These are phyloP conservation scores for Phialemoniopsis sp. DNA, from an alignment of 2,329 filamentous ascomycete genomes.

Conservation along the genomic window DNA sequence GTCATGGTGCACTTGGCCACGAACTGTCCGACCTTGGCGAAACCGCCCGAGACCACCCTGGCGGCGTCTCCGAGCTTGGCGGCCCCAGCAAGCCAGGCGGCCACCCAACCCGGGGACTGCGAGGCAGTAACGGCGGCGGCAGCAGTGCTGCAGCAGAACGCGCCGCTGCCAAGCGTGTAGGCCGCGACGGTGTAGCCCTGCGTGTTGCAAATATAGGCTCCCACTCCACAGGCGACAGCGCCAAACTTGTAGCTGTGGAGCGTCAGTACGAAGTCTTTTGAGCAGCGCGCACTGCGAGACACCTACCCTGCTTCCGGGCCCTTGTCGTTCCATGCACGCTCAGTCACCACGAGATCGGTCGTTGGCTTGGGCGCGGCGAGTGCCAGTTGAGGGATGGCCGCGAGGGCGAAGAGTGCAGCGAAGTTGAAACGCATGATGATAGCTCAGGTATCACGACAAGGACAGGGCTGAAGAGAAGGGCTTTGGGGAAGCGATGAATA, in stretches of 20 bases:
- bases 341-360: no score
- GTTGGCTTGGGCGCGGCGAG: neutral
- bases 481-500: neutral
- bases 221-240: conserved; percentile 1
- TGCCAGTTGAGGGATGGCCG: conserved; percentile 1
- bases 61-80: neutral
- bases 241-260: conserved; percentile 3
- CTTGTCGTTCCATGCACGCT: conserved; percentile 1
- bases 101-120: conserved; percentile 1
- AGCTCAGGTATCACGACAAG: neutral
- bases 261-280: neutral
- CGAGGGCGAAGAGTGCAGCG: conserved; percentile 1
- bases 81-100: conserved; percentile 1
- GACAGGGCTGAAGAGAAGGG: neutral
- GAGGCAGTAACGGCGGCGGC: conserved; percentile 2
- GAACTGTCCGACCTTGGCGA: neutral
- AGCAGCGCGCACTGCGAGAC: neutral
- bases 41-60: neutral
- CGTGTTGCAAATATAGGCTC: conserved; percentile 1
- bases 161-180: conserved; percentile 1
- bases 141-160: conserved; percentile 1
- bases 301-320: conserved; percentile 2
- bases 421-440: conserved; percentile 3
- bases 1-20: conserved; percentile 1
- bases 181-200: conserved; percentile 1